phyloP scores from a whole-genome alignment of 176 grass and related monocot species.

The Ananas comosus region DNA sequence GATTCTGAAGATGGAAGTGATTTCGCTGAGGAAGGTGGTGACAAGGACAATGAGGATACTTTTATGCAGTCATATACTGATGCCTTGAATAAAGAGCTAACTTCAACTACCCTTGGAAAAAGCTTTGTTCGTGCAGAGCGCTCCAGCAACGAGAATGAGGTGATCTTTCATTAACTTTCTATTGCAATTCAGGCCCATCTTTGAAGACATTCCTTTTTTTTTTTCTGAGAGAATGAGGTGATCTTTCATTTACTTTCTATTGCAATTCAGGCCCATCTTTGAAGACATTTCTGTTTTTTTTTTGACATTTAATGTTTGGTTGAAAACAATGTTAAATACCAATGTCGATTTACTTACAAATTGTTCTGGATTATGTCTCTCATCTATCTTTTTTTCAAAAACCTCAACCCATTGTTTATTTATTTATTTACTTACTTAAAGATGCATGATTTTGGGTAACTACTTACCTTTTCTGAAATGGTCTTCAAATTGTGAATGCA shows the following conservation, averaged over 20 bases:
- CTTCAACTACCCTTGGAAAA: slow-evolving; percentile 58
- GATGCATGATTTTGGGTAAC: too few relatives aligned
- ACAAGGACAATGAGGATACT: slow-evolving; percentile 34
- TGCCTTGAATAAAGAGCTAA: slow-evolving; percentile 79
- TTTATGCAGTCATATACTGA: slow-evolving; percentile 89
- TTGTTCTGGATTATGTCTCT: too few relatives aligned
- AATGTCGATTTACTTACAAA: too few relatives aligned
- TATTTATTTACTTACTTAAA: too few relatives aligned
- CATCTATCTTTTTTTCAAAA: too few relatives aligned
- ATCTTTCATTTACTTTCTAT: slow-evolving; percentile 10
- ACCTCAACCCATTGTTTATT: too few relatives aligned
- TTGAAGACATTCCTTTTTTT: background rate
- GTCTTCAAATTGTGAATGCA: too few relatives aligned
- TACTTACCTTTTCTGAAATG: too few relatives aligned
- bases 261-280: background rate
- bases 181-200: background rate
- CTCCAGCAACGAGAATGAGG: slow-evolving; percentile 35
- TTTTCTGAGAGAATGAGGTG: slow-evolving; percentile 47
- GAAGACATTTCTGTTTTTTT: background rate
- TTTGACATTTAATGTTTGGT: background rate
- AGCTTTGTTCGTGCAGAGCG: slow-evolving; percentile 53
- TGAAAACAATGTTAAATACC: background rate
- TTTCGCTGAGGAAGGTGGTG: slow-evolving; percentile 41
- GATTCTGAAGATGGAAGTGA: slow-evolving; percentile 62
- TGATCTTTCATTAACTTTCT: slow-evolving; percentile 22